phyloP scores from a whole-genome alignment of 2,329 filamentous ascomycete species.

The Diplodia sapinea region DNA sequence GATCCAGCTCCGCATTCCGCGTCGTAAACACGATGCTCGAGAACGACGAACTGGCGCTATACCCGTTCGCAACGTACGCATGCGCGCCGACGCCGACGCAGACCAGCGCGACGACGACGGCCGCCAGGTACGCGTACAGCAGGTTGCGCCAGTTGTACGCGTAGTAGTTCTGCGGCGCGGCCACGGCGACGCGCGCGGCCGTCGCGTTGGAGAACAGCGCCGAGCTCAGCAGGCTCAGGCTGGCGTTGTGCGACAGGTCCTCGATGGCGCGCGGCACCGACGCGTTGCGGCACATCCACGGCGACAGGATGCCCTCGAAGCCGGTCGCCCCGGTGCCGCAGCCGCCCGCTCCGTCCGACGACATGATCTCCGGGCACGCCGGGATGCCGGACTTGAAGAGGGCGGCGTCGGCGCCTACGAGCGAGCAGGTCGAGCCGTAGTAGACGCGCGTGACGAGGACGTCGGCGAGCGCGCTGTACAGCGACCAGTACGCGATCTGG shows the following conservation, averaged over 20 bases:
- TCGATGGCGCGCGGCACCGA: constrained; percentile 2
- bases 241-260: constrained; percentile 16
- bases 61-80: not conserved
- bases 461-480: not conserved
- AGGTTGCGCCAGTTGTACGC: not conserved
- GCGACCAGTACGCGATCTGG: not conserved
- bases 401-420: not conserved
- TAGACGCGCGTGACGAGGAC: not conserved
- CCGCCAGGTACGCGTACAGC: not conserved
- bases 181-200: not conserved
- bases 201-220: not conserved
- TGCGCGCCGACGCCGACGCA: not conserved
- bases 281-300: constrained; percentile 13
- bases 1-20: not conserved
- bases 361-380: not conserved
- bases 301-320: not conserved
- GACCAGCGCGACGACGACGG: not conserved
- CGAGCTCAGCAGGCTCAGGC: not conserved
- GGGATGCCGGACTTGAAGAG: not conserved
- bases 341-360: too few species aligned
- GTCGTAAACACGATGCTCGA: constrained; percentile 12
- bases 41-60: constrained; percentile 5
- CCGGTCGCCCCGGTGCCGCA: not conserved
- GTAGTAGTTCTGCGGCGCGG: not conserved
- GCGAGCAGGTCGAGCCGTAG: not conserved